Base-by-base conservation (phyloP, 257 asterid species). In the Knoxia roxburghii region DNA sequence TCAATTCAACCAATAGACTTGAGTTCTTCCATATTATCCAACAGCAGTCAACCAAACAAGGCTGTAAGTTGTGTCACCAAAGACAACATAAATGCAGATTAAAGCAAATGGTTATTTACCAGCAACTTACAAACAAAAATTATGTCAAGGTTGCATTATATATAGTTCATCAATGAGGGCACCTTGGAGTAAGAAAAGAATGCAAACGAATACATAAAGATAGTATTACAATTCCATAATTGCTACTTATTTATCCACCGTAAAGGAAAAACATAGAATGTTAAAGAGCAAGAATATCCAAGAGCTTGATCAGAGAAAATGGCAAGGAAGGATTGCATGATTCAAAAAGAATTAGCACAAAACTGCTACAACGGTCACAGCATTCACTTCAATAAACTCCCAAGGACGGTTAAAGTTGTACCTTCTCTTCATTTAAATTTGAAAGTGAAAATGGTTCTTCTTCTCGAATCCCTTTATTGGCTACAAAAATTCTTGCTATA, bases 371-470 rank as follows among this genome's bases (percentile, higher is more conserved):
- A 58, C 17, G 0, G 7, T 58, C 45, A 32, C 18, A 54, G 64
- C 59, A 60, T 46, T 41, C 27, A 68, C 58, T 62, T 11, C 24
- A 65, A 57, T 21, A 61, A 21, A 40, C 61, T 49, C 18, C 13
- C 61, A 51, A 70, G 33, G 66, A 17, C 53, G 35, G 66, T 21
- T n/a, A 51, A 27, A 60, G 2, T 6, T 3, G 59, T 84, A 85
- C 97, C 90, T 87, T 79, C 56, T 80, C 87, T 65, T 64, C 79
- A 71, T 76, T 58, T 66, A 77, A 39, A 67, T 71, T 79, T 35
- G 87, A 76, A 64, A 93, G 94, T 65, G 68, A 83, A 80, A 93
- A 93, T 68, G 96, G 99, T 72, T 90, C 99, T 70, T 82, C 83
- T 67, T 88, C 99, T 57, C 76, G 78, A 69, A 85, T 51, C 71